Evolutionary conservation across 148 eudicot genomes (phyloP).

Genomic region (Tetragonia tetragonoides): DNA sequence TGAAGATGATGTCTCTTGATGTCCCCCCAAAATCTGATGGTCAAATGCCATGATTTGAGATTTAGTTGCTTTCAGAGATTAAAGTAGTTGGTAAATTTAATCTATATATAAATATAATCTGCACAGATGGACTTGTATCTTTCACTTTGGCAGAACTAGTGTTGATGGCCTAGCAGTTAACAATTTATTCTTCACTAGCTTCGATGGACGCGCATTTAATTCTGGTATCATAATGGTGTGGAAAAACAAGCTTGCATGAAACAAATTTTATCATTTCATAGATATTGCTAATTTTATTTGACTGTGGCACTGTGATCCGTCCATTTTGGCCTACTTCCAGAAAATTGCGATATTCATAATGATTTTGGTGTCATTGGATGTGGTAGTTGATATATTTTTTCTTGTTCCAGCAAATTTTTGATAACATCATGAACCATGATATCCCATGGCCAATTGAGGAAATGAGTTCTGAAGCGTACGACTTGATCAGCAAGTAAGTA

Average conservation of each 20-base stretch:
- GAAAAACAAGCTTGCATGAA: neutral
- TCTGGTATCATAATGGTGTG: neutral
- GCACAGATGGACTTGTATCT: conserved; percentile 1
- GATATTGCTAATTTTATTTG: neutral
- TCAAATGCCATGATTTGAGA: neutral
- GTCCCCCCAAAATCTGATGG: neutral
- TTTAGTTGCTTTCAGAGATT: neutral
- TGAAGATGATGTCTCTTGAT: neutral
- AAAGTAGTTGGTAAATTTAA: neutral
- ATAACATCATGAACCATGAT: conserved; percentile 89
- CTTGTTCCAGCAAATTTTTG: conserved; percentile 81
- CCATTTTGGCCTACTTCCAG: neutral
- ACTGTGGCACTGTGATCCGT: neutral
- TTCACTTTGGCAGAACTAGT: neutral
- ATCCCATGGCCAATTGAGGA: conserved; percentile 98
- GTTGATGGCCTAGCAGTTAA: neutral
- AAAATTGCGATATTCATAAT: neutral
- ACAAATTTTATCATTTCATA: neutral
- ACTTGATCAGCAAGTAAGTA: conserved; percentile 88
- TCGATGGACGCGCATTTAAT: neutral
- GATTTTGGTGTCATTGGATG: conserved; percentile 15
- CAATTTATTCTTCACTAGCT: neutral
- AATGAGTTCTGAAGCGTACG: conserved; percentile 79
- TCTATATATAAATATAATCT: neutral
- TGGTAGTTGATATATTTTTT: conserved; percentile 12